Percentiles rank a stretch among this genome's conserved stretches.
Conservation (phyloP, 176 grass and related monocot genomes). For the Eragrostis curvula region DNA sequence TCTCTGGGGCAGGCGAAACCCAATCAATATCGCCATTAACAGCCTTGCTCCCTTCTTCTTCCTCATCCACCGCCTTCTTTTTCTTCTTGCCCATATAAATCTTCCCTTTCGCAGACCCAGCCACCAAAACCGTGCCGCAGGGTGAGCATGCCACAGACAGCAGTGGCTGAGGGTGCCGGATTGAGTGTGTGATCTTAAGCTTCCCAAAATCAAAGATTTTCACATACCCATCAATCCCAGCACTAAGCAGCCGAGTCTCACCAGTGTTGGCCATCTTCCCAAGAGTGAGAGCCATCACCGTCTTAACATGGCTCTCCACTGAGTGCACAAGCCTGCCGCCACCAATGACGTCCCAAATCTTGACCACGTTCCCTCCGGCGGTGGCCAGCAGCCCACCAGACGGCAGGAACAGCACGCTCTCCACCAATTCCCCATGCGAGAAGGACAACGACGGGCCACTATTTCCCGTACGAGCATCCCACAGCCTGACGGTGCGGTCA, state of each 20-base stretch:
- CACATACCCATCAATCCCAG: conserved; percentile 94
- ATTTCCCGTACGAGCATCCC: conserved; percentile 71
- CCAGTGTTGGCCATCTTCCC: conserved; percentile 51
- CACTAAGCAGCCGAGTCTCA: conserved; percentile 76
- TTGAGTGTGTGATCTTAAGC: conserved; percentile 77
- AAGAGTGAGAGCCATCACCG: conserved; percentile 60
- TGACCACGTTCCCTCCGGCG: conserved; percentile 75
- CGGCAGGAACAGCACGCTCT: conserved; percentile 83
- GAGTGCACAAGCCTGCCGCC: conserved; percentile 75
- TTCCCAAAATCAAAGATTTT: conserved; percentile 84
- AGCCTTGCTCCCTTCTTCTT: conserved; percentile 23
- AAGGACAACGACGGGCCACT: conserved; percentile 46
- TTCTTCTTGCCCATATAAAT: conserved; percentile 78
- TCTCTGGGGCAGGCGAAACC: conserved; percentile 49
- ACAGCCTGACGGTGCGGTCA: conserved; percentile 76
- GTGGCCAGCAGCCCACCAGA: conserved; percentile 85
- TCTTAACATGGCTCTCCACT: conserved; percentile 91
- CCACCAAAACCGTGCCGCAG: conserved; percentile 59
- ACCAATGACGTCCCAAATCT: conserved; percentile 92
- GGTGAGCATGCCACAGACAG: conserved; percentile 85
- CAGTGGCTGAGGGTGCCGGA: conserved; percentile 72
- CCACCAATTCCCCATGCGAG: conserved; percentile 69
- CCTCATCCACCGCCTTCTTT: conserved; percentile 45
- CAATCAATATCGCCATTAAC: conserved; percentile 48
- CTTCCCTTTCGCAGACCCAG: conserved; percentile 74